These are phyloP conservation scores for Mesembryanthemum crystallinum DNA, from an alignment of 148 eudicot genomes.

Conservation along the genomic window DNA sequence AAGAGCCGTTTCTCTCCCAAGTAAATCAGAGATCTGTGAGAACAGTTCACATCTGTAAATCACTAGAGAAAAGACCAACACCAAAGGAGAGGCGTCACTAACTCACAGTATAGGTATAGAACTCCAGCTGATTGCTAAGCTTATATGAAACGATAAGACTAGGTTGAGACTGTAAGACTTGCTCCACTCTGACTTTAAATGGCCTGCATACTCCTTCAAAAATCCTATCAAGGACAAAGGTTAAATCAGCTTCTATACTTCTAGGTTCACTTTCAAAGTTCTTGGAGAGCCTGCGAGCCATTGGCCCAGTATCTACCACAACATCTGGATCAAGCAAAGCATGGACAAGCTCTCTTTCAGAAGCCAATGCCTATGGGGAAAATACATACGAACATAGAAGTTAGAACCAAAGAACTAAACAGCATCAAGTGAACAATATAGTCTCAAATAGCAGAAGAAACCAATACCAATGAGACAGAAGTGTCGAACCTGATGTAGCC, in stretches of 20 bases:
- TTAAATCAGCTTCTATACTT: slow-evolving; percentile 75
- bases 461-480: background rate
- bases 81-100: background rate
- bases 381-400: background rate
- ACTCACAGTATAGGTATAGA: slow-evolving; percentile 90
- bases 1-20: slow-evolving; percentile 91
- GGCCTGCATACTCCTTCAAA: slow-evolving; percentile 99
- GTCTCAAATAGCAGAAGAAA: slow-evolving; percentile 6
- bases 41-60: background rate
- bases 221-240: slow-evolving; percentile 95
- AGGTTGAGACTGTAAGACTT: slow-evolving; percentile 97
- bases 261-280: slow-evolving; percentile 50
- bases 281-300: slow-evolving; percentile 63
- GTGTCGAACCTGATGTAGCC: slow-evolving; percentile 85
- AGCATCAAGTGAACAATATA: background rate
- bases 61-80: slow-evolving; percentile 1
- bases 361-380: slow-evolving; percentile 77
- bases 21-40: slow-evolving; percentile 72
- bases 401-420: background rate
- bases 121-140: slow-evolving; percentile 87
- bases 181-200: slow-evolving; percentile 96
- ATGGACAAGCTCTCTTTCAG: slow-evolving; percentile 97
- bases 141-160: slow-evolving; percentile 87
- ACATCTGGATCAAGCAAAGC: slow-evolving; percentile 92
- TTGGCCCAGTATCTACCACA: slow-evolving; percentile 68